These are phyloP conservation scores for Pseudomassariella vexata DNA, from an alignment of 2,329 filamentous ascomycete species.

Conservation along the genomic window DNA sequence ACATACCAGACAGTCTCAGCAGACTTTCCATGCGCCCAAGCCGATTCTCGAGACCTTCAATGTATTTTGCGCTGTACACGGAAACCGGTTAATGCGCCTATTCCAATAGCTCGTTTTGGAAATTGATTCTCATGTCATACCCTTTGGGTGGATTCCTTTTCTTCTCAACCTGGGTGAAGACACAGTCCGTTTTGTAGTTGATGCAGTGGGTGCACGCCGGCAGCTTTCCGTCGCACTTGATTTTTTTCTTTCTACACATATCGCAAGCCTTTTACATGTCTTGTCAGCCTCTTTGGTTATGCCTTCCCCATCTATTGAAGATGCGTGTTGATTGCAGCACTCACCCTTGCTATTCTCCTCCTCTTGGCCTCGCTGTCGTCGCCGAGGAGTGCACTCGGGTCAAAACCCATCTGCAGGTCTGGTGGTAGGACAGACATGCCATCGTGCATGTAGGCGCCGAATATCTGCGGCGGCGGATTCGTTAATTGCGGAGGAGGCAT, in stretches of 20 bases:
- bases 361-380: slow-evolving; percentile 79
- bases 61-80: slow-evolving; percentile 77
- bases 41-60: slow-evolving; percentile 91
- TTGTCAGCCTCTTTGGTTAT: slow-evolving; percentile 11
- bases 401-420: slow-evolving; percentile 56
- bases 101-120: too few species aligned
- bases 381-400: slow-evolving; percentile 51
- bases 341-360: slow-evolving; percentile 79
- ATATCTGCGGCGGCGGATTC: slow-evolving; percentile 65
- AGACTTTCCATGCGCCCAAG: slow-evolving; percentile 94
- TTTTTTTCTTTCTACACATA: slow-evolving; percentile 95
- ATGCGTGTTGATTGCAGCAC: slow-evolving; percentile 20
- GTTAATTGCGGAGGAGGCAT: slow-evolving; percentile 53
- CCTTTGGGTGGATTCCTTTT: slow-evolving; percentile 96
- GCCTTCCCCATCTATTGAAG: neutral
- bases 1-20: slow-evolving; percentile 69
- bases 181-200: slow-evolving; percentile 96
- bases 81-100: slow-evolving; percentile 7
- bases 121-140: too few species aligned
- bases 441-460: slow-evolving; percentile 56
- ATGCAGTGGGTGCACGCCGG: slow-evolving; percentile 92
- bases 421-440: slow-evolving; percentile 52
- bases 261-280: slow-evolving; percentile 68
- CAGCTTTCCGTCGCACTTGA: slow-evolving; percentile 96
- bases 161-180: slow-evolving; percentile 98